Evolutionary conservation across 2,329 filamentous ascomycete genomes (phyloP).

Genomic region (Nemania serpens): DNA sequence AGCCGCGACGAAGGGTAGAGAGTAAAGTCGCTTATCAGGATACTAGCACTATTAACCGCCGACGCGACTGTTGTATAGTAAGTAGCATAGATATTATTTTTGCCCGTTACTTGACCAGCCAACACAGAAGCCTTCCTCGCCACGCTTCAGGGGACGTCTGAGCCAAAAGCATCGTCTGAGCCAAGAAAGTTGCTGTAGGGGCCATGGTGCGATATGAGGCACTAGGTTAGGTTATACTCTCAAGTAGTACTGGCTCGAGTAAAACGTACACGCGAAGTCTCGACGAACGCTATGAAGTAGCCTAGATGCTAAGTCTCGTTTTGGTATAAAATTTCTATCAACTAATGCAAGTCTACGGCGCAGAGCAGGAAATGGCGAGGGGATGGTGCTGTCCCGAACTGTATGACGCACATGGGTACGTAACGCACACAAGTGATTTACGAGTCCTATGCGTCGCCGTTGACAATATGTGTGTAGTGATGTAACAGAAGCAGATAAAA

Average conservation of each 20-base stretch:
- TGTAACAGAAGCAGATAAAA: too few species aligned
- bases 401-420: constrained; percentile 19
- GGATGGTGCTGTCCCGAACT: constrained; percentile 5
- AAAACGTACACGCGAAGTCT: not conserved
- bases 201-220: constrained; percentile 8
- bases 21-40: too few species aligned
- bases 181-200: not conserved
- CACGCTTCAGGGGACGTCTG: not conserved
- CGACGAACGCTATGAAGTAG: not conserved
- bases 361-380: constrained; percentile 8
- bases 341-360: constrained; percentile 15
- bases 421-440: constrained; percentile 20
- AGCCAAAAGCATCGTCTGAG: not conserved
- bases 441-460: constrained; percentile 3
- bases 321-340: constrained; percentile 4
- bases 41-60: too few species aligned
- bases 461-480: not conserved
- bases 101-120: not conserved
- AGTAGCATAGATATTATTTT: not conserved
- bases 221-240: not conserved
- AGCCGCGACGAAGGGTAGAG: too few species aligned
- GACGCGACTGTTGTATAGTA: not conserved
- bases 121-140: not conserved
- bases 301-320: not conserved
- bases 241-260: not conserved